Conservation (phyloP, 2,329 filamentous ascomycete species). For the Parafenestella ontariensis region DNA sequence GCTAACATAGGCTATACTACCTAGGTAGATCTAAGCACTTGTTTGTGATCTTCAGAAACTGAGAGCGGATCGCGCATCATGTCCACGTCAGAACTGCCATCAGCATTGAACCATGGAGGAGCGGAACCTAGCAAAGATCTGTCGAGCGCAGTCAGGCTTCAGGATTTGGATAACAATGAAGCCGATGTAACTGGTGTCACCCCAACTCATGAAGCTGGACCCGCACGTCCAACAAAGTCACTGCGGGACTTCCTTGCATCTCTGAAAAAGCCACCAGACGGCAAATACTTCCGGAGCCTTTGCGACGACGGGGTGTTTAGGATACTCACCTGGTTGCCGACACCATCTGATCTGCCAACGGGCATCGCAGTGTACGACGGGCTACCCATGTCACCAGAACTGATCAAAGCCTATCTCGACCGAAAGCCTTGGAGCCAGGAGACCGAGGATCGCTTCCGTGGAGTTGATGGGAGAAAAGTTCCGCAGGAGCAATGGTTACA, state of each 20-base stretch:
- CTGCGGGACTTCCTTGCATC: not conserved
- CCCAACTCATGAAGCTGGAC: too few species aligned
- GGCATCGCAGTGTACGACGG: conserved; percentile 2
- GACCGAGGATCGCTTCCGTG: conserved; percentile 2
- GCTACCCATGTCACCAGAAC: conserved; percentile 5
- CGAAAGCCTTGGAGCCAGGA: conserved; percentile 3
- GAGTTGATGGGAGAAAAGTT: conserved; percentile 5
- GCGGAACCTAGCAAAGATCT: too few species aligned
- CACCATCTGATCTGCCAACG: conserved; percentile 1
- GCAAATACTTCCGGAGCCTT: not conserved
- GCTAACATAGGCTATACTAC: not conserved
- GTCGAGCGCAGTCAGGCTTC: too few species aligned
- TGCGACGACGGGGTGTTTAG: conserved; percentile 3
- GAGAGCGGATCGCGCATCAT: not conserved
- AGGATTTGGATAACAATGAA: too few species aligned
- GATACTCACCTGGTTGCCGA: conserved; percentile 1
- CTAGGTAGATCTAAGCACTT: not conserved
- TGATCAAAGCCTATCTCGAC: conserved; percentile 7
- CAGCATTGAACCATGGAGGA: not conserved
- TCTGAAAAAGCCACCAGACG: not conserved
- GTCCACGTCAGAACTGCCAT: not conserved
- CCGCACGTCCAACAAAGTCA: too few species aligned
- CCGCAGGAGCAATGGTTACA: conserved; percentile 5
- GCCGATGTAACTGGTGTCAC: too few species aligned
- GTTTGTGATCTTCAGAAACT: not conserved